Percentiles rank a stretch among this genome's conserved stretches.
These are phyloP conservation scores for Aspergillus taichungensis DNA, from an alignment of 495 filamentous ascomycete species.

Conservation along the genomic window DNA sequence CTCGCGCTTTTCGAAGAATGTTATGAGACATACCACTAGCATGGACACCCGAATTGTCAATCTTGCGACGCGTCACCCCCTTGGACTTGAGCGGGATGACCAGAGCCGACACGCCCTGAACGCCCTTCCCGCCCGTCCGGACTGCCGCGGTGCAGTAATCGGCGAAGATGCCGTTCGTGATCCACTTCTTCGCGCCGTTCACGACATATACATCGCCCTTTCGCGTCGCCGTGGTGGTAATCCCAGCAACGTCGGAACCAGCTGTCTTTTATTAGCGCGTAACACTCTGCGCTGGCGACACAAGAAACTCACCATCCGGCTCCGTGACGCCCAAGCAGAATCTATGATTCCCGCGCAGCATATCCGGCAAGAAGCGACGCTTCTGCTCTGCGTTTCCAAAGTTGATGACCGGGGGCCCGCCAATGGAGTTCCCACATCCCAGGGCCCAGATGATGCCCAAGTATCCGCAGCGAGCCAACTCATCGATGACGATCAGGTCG, in stretches of 20 bases:
- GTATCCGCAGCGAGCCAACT: slow-evolving; percentile 29
- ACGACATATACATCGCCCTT: slow-evolving; percentile 39
- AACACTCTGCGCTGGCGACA: neutral
- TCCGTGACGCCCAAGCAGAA: slow-evolving; percentile 45
- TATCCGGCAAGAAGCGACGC: slow-evolving; percentile 31
- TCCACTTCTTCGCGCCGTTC: slow-evolving; percentile 46
- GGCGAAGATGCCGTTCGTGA: slow-evolving; percentile 40
- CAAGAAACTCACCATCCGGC: slow-evolving; percentile 25
- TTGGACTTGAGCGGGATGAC: slow-evolving; percentile 34
- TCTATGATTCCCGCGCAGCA: slow-evolving; percentile 27
- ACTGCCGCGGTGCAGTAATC: slow-evolving; percentile 42
- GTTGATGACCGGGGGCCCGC: slow-evolving; percentile 37
- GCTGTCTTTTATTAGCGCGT: slow-evolving; percentile 7
- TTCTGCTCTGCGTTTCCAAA: slow-evolving; percentile 40
- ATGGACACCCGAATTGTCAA: slow-evolving; percentile 54
- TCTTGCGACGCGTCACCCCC: slow-evolving; percentile 55
- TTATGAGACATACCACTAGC: slow-evolving; percentile 17
- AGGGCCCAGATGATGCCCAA: slow-evolving; percentile 32
- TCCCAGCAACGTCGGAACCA: slow-evolving; percentile 38
- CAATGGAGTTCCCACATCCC: slow-evolving; percentile 37
- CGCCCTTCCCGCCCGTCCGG: slow-evolving; percentile 35
- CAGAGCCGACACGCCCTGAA: slow-evolving; percentile 32
- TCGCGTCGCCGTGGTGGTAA: slow-evolving; percentile 35
- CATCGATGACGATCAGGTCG: slow-evolving; percentile 33
- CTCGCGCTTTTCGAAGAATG: slow-evolving; percentile 22